phyloP scores from a whole-genome alignment of 2,329 filamentous ascomycete species.

The Paecilomyces sp. region DNA sequence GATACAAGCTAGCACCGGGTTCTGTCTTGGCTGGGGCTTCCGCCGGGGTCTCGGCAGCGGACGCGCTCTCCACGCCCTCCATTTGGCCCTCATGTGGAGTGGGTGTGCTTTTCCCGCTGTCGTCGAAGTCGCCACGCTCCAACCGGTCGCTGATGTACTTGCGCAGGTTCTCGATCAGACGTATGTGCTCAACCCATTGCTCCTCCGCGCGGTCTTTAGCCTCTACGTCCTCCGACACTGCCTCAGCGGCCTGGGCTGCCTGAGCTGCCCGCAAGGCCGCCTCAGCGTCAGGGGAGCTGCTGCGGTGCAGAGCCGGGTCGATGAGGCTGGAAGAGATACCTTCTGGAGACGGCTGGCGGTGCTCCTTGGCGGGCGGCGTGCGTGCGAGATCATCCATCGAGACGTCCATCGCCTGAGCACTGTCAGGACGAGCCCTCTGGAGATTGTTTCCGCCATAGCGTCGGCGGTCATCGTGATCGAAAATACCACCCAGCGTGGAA shows the following conservation, averaged over 20 bases:
- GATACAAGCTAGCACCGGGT: conserved; percentile 12
- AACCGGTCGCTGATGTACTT: conserved; percentile 51
- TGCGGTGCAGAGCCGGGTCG: conserved; percentile 34
- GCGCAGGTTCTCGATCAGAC: conserved; percentile 55
- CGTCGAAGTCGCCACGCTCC: conserved; percentile 44
- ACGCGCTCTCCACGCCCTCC: conserved; percentile 8
- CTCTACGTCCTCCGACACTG: conserved; percentile 16
- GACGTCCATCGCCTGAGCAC: conserved; percentile 29
- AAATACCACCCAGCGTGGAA: conserved; percentile 53
- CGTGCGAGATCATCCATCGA: conserved; percentile 26
- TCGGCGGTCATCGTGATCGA: conserved; percentile 54
- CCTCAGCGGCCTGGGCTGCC: conserved; percentile 12
- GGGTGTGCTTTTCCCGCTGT: conserved; percentile 10
- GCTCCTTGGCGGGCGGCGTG: conserved; percentile 24
- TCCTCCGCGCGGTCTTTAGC: conserved; percentile 39
- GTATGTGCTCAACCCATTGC: conserved; percentile 58
- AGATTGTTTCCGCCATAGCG: conserved; percentile 56
- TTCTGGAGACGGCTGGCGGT: conserved; percentile 7
- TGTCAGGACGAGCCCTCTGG: conserved; percentile 45
- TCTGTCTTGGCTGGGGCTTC: conserved; percentile 2
- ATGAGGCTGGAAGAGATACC: conserved; percentile 33
- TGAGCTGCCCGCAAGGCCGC: conserved; percentile 28
- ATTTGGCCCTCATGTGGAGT: conserved; percentile 13
- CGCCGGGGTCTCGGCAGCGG: not conserved
- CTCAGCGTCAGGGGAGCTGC: conserved; percentile 22